phyloP scores from a whole-genome alignment of 768 basidiomycete genomes.

The Boletus sp. region DNA sequence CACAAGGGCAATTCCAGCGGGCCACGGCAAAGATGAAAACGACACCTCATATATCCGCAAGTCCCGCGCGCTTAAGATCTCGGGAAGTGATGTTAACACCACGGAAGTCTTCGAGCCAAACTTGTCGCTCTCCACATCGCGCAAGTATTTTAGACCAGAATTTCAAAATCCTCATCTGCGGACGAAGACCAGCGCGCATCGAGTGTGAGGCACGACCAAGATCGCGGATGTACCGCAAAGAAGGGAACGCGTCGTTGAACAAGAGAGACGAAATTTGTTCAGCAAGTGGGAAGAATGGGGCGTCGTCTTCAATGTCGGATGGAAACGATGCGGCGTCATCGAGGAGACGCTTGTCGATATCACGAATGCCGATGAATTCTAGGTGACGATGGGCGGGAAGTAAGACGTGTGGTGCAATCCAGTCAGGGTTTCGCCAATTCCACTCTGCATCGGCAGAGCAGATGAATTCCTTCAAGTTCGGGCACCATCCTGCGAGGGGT shows the following conservation, averaged over 20 bases:
- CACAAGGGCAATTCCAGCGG: neutral
- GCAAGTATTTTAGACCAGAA: constrained; percentile 52
- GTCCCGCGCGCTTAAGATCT: constrained; percentile 37
- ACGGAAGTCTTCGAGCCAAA: constrained; percentile 63
- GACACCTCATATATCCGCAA: constrained; percentile 12
- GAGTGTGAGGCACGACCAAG: constrained; percentile 56
- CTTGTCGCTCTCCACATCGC: constrained; percentile 49
- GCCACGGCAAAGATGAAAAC: neutral
- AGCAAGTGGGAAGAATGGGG: constrained; percentile 60
- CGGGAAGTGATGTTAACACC: constrained; percentile 56
- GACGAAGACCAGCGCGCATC: constrained; percentile 40
- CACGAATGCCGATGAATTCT: constrained; percentile 67
- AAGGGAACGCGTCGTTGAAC: constrained; percentile 57
- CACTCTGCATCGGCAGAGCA: constrained; percentile 76
- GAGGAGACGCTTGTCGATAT: constrained; percentile 60
- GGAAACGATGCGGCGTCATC: constrained; percentile 40
- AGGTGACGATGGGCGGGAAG: constrained; percentile 61
- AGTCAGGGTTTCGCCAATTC: constrained; percentile 77
- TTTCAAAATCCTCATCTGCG: constrained; percentile 35
- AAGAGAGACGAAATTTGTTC: constrained; percentile 65
- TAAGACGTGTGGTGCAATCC: constrained; percentile 75
- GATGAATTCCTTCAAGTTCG: constrained; percentile 65
- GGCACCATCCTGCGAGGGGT: constrained; percentile 65
- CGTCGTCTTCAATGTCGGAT: constrained; percentile 35
- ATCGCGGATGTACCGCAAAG: constrained; percentile 58